phyloP scores from a whole-genome alignment of 2,329 filamentous ascomycete genomes.

The Coleophoma cylindrospora region DNA sequence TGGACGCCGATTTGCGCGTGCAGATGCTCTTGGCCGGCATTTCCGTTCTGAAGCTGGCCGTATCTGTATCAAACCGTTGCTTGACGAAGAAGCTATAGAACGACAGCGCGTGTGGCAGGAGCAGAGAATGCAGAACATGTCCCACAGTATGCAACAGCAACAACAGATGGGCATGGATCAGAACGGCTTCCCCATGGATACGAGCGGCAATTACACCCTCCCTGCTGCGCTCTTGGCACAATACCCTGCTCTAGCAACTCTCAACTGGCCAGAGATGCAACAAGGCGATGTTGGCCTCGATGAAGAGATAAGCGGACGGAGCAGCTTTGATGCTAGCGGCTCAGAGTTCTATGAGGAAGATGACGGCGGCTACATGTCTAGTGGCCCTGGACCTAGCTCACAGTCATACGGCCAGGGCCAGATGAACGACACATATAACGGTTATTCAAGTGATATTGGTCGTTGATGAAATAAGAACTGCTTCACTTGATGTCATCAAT shows the following conservation, averaged over 20 bases:
- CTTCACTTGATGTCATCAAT: neutral
- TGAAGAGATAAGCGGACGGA: conserved; percentile 72
- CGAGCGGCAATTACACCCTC: conserved; percentile 59
- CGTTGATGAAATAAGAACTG: conserved; percentile 11
- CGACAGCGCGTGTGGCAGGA: conserved; percentile 71
- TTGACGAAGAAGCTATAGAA: conserved; percentile 89
- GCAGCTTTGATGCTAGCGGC: conserved; percentile 75
- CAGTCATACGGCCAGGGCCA: conserved; percentile 22
- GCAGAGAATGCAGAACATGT: conserved; percentile 57
- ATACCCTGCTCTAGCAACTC: conserved; percentile 85
- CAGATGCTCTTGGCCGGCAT: conserved; percentile 88
- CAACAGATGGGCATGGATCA: conserved; percentile 57
- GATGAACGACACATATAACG: conserved; percentile 23
- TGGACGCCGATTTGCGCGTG: conserved; percentile 85
- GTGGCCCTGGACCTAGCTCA: conserved; percentile 19
- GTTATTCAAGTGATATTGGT: conserved; percentile 26
- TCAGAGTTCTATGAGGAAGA: conserved; percentile 68
- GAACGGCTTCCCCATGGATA: conserved; percentile 52
- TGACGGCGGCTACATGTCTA: conserved; percentile 61
- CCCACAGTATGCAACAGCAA: conserved; percentile 56
- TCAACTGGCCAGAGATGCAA: conserved; percentile 79
- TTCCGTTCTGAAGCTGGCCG: conserved; percentile 94
- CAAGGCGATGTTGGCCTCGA: conserved; percentile 58
- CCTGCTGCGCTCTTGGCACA: conserved; percentile 85
- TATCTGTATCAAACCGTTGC: conserved; percentile 93